A percentile compares a stretch with the other conserved stretches of the same genome.
Conservation (phyloP, 441 rosid genomes). For the Eutrema salsugineum region DNA sequence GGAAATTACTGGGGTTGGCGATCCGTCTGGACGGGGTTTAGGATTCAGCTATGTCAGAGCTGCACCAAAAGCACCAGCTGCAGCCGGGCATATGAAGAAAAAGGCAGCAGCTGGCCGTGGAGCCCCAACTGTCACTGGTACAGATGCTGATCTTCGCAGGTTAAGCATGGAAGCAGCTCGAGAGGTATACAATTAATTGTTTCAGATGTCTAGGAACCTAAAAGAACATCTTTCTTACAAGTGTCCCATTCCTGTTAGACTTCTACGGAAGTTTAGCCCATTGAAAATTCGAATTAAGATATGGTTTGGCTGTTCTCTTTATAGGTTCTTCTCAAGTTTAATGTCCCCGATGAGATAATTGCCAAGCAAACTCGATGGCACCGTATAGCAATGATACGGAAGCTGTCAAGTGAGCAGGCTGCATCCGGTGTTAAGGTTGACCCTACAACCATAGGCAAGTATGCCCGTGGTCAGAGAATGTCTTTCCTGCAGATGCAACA, state of each 20-base stretch:
- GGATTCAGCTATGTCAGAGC: constrained; percentile 97
- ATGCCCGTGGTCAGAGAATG: constrained; percentile 99
- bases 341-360: constrained; percentile 87
- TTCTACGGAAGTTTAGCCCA: not conserved
- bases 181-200: constrained; percentile 59
- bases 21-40: constrained; percentile 97
- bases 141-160: constrained; percentile 99
- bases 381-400: constrained; percentile 99
- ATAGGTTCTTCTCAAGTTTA: constrained; percentile 95
- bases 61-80: constrained; percentile 85
- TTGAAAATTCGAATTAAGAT: not conserved
- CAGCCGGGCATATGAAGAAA: constrained; percentile 75
- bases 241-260: not conserved
- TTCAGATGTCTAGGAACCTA: constrained; percentile 12
- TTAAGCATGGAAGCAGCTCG: constrained; percentile 99
- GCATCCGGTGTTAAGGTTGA: constrained; percentile 97
- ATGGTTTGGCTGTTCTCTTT: constrained; percentile 16
- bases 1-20: constrained; percentile 99
- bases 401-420: constrained; percentile 99
- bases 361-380: constrained; percentile 99
- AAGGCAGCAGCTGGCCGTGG: constrained; percentile 84
- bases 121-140: constrained; percentile 93
- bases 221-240: constrained; percentile 7
- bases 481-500: constrained; percentile 99
- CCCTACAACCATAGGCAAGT: constrained; percentile 89